These are phyloP conservation scores for Globisporangium cederbergense DNA, from an alignment of 352 stramenopile genomes.

Conservation along the genomic window DNA sequence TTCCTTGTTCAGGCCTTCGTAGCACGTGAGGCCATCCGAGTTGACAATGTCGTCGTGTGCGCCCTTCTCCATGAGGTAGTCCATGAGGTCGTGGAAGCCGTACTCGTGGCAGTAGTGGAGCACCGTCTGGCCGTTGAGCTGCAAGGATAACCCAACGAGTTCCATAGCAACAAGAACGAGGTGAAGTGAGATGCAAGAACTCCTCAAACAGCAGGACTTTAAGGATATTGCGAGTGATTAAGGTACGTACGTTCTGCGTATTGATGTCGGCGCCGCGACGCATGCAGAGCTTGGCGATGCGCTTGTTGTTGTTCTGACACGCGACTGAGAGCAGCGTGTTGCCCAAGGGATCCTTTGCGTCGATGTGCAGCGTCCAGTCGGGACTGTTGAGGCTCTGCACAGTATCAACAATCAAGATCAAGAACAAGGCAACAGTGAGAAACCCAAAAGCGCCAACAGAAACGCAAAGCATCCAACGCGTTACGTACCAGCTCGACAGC, in stretches of 20 bases:
- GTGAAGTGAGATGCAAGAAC: neutral
- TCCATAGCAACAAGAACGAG: neutral
- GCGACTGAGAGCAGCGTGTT: constrained; percentile 93
- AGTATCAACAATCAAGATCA: neutral
- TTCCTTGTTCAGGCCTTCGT: constrained; percentile 90
- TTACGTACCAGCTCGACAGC: constrained; percentile 70
- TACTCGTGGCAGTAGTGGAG: constrained; percentile 94
- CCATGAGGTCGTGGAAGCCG: constrained; percentile 91
- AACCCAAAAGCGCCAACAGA: constrained; percentile 14
- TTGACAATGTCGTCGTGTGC: constrained; percentile 91
- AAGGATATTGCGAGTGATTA: neutral
- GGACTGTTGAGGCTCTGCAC: constrained; percentile 83
- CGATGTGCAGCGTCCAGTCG: constrained; percentile 89
- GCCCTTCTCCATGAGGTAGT: constrained; percentile 95
- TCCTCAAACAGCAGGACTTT: too few relatives aligned
- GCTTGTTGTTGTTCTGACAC: constrained; percentile 96
- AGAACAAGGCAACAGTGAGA: neutral
- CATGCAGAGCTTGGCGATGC: constrained; percentile 93
- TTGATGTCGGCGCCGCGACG: constrained; percentile 92
- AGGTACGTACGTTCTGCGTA: constrained; percentile 80
- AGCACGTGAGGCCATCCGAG: constrained; percentile 92
- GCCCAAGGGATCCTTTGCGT: constrained; percentile 89
- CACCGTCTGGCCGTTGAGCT: constrained; percentile 89
- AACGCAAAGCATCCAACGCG: constrained; percentile 1
- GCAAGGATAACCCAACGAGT: neutral